phyloP scores from a whole-genome alignment of 1,139 yeast species.

The Candida sp. region DNA sequence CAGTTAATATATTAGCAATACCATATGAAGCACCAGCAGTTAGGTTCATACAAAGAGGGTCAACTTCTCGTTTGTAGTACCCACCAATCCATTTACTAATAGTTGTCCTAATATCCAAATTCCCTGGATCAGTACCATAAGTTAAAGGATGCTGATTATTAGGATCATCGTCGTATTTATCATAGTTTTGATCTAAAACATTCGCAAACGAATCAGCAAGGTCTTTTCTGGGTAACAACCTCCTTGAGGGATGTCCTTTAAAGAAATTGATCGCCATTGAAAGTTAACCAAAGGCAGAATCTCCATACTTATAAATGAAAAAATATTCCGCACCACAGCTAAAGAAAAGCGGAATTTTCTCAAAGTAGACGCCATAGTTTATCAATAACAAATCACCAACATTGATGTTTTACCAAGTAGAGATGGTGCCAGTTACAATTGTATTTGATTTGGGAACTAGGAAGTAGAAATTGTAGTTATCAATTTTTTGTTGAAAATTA shows the following conservation, averaged over 20 bases:
- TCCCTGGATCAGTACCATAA: conserved; percentile 85
- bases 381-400: too few relatives aligned
- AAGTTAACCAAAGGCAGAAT: too few relatives aligned
- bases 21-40: conserved; percentile 93
- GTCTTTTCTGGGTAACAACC: conserved; percentile 55
- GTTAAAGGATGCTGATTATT: conserved; percentile 72
- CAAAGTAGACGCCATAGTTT: too few relatives aligned
- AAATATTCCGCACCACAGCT: background rate
- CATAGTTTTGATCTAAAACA: conserved; percentile 44
- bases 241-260: conserved; percentile 72
- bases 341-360: too few relatives aligned
- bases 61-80: conserved; percentile 32
- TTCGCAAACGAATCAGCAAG: conserved; percentile 55
- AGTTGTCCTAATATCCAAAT: conserved; percentile 55
- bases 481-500: too few relatives aligned
- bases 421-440: too few relatives aligned
- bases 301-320: too few relatives aligned
- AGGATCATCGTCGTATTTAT: conserved; percentile 50
- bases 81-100: conserved; percentile 53
- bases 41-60: conserved; percentile 59
- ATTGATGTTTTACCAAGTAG: too few relatives aligned
- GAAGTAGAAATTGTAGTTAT: too few relatives aligned
- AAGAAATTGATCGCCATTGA: conserved; percentile 40
- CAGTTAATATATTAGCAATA: conserved; percentile 58
- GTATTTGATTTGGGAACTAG: too few relatives aligned